phyloP scores from a whole-genome alignment of 106 monocot species.

The Dendrobium nobile region DNA sequence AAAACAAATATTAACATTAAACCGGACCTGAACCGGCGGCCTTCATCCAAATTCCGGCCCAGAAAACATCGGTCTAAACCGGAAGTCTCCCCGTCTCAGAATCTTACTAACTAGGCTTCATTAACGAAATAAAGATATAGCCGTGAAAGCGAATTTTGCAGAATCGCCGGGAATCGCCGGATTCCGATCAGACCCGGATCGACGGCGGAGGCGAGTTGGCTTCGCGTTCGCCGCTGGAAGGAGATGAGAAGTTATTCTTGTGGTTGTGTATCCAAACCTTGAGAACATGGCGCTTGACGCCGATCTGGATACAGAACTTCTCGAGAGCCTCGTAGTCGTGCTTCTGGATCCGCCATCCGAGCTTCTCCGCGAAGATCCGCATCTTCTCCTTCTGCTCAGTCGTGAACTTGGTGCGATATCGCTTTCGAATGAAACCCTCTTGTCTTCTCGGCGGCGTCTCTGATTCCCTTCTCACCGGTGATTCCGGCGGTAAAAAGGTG shows the following conservation, averaged over 20 bases:
- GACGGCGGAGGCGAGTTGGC: background rate
- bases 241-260: constrained; percentile 38
- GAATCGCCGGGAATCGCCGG: background rate
- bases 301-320: constrained; percentile 57
- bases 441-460: constrained; percentile 39
- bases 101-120: too few relatives aligned
- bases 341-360: constrained; percentile 76
- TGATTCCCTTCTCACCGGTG: constrained; percentile 25
- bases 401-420: constrained; percentile 19
- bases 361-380: constrained; percentile 65
- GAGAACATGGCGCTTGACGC: constrained; percentile 55
- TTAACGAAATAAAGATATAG: too few relatives aligned
- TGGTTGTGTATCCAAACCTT: constrained; percentile 88
- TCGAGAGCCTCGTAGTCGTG: constrained; percentile 54
- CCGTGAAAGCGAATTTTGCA: background rate
- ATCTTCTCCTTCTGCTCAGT: constrained; percentile 75
- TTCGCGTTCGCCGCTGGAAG: background rate
- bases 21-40: constrained; percentile 1
- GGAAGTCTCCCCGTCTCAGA: too few relatives aligned
- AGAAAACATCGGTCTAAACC: too few relatives aligned
- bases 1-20: background rate
- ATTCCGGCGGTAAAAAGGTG: background rate
- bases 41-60: too few relatives aligned
- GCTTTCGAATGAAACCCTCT: constrained; percentile 2
- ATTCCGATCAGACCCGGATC: background rate